A percentile compares a stretch with the other conserved stretches of the same genome.
phyloP scores from a whole-genome alignment of 345 rosid genomes.

The Pistacia vera region DNA sequence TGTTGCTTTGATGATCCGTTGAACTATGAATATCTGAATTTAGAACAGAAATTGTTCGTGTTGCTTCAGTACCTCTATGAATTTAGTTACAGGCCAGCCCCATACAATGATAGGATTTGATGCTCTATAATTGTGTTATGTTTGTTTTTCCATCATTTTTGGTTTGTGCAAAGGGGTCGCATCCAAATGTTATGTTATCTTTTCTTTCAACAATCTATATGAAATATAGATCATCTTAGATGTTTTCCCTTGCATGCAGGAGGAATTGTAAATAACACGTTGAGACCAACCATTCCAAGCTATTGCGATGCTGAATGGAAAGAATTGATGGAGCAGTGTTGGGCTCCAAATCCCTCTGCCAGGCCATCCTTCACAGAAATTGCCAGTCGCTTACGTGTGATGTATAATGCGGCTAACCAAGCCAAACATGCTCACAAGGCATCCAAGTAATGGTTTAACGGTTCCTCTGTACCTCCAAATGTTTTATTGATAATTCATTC shows the following conservation, averaged over 20 bases:
- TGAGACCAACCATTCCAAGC: conserved; percentile 77
- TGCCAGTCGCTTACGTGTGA: conserved; percentile 58
- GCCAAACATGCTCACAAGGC: conserved; percentile 56
- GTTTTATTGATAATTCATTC: conserved; percentile 20
- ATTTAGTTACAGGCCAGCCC: background rate
- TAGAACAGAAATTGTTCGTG: background rate
- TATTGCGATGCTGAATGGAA: conserved; percentile 74
- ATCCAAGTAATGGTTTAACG: conserved; percentile 38
- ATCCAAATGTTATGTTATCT: background rate
- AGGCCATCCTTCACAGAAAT: conserved; percentile 81
- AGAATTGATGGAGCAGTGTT: conserved; percentile 72
- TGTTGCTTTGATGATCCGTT: background rate
- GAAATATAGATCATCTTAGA: background rate
- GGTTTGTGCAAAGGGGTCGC: background rate
- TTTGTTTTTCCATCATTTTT: background rate
- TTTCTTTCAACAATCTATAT: background rate
- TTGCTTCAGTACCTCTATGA: background rate
- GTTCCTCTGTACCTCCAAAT: background rate
- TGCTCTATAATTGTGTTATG: background rate
- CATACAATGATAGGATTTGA: background rate
- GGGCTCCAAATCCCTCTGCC: conserved; percentile 75
- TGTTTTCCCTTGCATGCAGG: conserved; percentile 37
- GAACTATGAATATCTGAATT: background rate
- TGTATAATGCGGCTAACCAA: conserved; percentile 64
- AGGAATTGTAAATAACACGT: conserved; percentile 75